Percentiles rank a stretch among this genome's conserved stretches.
Evolutionary conservation across 75 land plant species (phyloP).

Genomic region (Chamaecyparis obtusa): DNA sequence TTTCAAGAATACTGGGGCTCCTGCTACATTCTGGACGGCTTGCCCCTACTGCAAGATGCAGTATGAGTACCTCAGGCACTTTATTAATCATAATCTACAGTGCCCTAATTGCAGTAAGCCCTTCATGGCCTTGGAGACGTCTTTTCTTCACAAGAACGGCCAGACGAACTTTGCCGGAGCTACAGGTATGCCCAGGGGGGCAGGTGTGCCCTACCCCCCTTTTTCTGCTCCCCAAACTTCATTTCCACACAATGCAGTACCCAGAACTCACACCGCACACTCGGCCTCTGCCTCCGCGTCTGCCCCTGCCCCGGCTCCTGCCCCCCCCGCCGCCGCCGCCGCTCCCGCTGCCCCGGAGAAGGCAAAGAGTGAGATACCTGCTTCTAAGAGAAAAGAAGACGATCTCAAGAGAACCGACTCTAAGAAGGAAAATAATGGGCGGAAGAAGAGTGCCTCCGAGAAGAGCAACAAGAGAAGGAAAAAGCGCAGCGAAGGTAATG

Average conservation of each 20-base stretch:
- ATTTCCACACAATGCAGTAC: background rate
- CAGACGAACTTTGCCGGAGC: background rate
- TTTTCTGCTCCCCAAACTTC: background rate
- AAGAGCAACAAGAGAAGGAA: background rate
- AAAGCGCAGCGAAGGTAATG: background rate
- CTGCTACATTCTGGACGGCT: constrained; percentile 71
- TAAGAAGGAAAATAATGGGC: background rate
- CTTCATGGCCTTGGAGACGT: constrained; percentile 65
- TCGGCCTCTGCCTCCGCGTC: background rate
- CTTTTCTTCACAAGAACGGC: constrained; percentile 11
- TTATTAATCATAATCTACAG: constrained; percentile 62
- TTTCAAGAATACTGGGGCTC: background rate
- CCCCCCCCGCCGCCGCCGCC: background rate
- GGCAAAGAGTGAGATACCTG: background rate
- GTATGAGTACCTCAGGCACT: constrained; percentile 78
- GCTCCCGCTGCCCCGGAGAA: background rate
- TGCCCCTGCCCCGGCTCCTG: background rate
- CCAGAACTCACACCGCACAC: background rate
- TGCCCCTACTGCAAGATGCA: constrained; percentile 83
- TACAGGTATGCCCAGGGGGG: constrained; percentile 3
- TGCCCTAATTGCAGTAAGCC: constrained; percentile 77
- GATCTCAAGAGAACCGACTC: background rate
- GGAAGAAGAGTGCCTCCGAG: background rate
- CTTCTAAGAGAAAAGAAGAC: constrained; percentile 7
- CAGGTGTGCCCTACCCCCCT: background rate